Evolutionary conservation across 2,329 filamentous ascomycete genomes (phyloP), one percentile per base, ranked within the genome.

Genomic region (Microcyclosporella mali): DNA sequence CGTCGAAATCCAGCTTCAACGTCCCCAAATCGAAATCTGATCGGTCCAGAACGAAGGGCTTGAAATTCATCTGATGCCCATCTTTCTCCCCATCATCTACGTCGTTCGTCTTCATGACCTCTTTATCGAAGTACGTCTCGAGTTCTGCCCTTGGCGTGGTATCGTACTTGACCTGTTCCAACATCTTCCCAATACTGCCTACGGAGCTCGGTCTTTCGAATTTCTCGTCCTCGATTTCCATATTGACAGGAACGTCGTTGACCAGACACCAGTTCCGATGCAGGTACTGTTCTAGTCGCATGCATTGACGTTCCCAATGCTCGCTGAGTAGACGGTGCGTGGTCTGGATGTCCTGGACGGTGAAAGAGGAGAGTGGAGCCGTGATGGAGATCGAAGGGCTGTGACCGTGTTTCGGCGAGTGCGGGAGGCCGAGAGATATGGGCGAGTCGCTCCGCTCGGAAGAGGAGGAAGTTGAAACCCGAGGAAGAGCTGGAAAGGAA

Each of bases 301-400:
- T 69, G 41, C 68, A 67, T 51, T 74, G 71, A 12, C 70, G 61
- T 29, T 69, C 67, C 71, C 71, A 74, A 49, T 70, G 71, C 45
- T 74, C 71, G 27, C 70, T 66, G 0, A 74, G 66, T 0, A 73
- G 55, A 4, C 65, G 63, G 8, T 73, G 60, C 0, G 71, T 71
- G 6, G 69, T 70, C 45, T 70, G 70, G 36, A 73, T 70, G 46
- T 74, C 70, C 47, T 73, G 70, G n/a, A 71, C 66, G 1, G 69
- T 70, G 12, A 67, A 61, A 18, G 32, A 35, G 16, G 51, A 37
- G 1, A 52, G 37, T 4, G 57, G 55, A 9, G 55, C 52, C 10
- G 53, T 32, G 17, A 55, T 40, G 3, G 56, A 41, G 4, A 21
- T 31, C 1, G 46, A 45, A 9, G 44, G 43, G 27, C 46, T 45